Evolutionary conservation across 2,329 filamentous ascomycete genomes (phyloP), one percentile per base, ranked within the genome.

Genomic region (Thielaviopsis ethacetica): DNA sequence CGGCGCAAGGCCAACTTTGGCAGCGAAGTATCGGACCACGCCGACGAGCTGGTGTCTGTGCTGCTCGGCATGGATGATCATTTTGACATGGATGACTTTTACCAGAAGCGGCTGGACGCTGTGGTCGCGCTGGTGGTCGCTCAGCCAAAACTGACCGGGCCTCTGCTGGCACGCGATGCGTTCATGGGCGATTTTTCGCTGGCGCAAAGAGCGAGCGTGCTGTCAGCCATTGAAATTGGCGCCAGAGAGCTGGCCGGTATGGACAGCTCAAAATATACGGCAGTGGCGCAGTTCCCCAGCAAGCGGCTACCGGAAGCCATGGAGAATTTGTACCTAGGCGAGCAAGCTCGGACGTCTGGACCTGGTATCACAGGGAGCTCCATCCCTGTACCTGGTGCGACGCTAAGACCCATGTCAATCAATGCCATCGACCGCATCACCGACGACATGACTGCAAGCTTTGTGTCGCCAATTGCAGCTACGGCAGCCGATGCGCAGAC

Each of bases 141-240:
- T 0, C 81, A 87, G 63, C 88, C 93, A 0, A 73, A 80, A 54
- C 77, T 80, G 57, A 88, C 96, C 80, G 91, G 83, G 0, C 86
- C 82, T 15, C 94, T 88, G 85, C 88, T 94, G 61, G 83, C 86
- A 2, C 82, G 84, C 59, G 85, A 86, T 0, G 94, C 93, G 68
- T 97, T 96, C 68, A 85, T 89, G 50, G 91, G 91, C 17, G 93
- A 98, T 67, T 91, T 93, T 69, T 95, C 91, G 0, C 74, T 97
- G 44, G 81, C 84, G 0, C 91, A 97, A 68, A 80, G 93, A 47
- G 87, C 86, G 7, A 82, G 86, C 0, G 78, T 97, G 44, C 82
- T 98, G 57, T 85, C 88, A 21, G 84, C 88, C 0, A 73, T 98
- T 3, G 91, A 91, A 0, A 73, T 98, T 0, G 82, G 86, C 30